Evolutionary conservation across 2,329 filamentous ascomycete species (phyloP).

Genomic region (Colletotrichum sp.): DNA sequence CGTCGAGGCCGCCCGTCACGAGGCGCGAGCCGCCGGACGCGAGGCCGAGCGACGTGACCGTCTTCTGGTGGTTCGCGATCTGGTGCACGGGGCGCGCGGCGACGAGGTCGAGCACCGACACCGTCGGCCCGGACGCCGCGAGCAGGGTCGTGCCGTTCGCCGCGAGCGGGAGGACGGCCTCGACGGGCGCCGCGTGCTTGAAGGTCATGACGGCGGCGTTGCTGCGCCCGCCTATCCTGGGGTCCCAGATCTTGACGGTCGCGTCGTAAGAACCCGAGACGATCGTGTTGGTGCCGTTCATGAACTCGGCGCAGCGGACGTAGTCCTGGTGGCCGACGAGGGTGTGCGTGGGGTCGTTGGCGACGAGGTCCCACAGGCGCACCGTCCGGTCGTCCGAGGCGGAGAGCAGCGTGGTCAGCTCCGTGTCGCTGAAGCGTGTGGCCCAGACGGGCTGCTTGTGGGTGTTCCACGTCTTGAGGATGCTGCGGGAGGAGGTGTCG

Average conservation of each 20-base stretch:
- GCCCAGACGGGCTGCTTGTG: constrained; percentile 95
- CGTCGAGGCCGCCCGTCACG: constrained; percentile 88
- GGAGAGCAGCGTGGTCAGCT: constrained; percentile 85
- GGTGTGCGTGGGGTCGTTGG: constrained; percentile 74
- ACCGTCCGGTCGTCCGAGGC: constrained; percentile 93
- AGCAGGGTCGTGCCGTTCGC: constrained; percentile 81
- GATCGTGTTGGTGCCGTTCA: constrained; percentile 74
- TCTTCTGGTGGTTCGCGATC: constrained; percentile 96
- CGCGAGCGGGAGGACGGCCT: constrained; percentile 85
- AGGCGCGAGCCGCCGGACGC: constrained; percentile 83
- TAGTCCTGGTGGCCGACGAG: constrained; percentile 93
- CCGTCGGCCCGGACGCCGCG: constrained; percentile 82
- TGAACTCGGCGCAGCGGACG: constrained; percentile 84
- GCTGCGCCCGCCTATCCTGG: constrained; percentile 61
- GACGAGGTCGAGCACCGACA: constrained; percentile 91
- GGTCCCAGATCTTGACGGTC: constrained; percentile 93
- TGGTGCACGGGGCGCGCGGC: constrained; percentile 87
- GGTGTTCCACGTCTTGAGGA: constrained; percentile 92
- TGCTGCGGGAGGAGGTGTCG: constrained; percentile 85
- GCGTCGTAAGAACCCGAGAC: constrained; percentile 94
- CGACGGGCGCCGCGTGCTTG: constrained; percentile 89
- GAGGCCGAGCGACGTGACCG: constrained; percentile 84
- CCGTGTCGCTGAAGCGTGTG: constrained; percentile 88
- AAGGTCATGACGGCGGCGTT: constrained; percentile 82
- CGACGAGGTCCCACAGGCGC: constrained; percentile 90